A percentile compares a stretch with the other conserved stretches of the same genome.
Evolutionary conservation across 75 land plant genomes (phyloP).

Genomic region (Pinus albicaulis): DNA sequence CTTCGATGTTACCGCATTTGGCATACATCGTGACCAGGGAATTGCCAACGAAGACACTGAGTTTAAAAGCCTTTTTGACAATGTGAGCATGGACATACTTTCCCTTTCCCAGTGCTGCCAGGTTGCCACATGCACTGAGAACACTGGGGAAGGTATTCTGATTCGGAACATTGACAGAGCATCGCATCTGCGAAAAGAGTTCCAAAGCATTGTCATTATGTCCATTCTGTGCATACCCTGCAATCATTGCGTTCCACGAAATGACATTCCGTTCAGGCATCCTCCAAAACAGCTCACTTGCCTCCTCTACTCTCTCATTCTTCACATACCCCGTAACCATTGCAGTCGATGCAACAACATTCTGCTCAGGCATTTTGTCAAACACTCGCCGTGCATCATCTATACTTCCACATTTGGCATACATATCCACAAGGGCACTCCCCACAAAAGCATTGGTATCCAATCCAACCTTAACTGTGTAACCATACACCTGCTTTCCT

Average conservation of each 20-base stretch:
- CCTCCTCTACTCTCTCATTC: conserved; percentile 23
- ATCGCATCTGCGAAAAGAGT: conserved; percentile 40
- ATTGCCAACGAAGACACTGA: conserved; percentile 37
- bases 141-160: conserved; percentile 47
- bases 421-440: conserved; percentile 50
- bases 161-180: conserved; percentile 34
- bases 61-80: conserved; percentile 31
- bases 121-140: conserved; percentile 43
- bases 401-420: conserved; percentile 49
- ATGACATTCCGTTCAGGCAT: conserved; percentile 44
- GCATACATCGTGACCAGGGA: conserved; percentile 18
- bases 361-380: conserved; percentile 28
- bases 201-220: conserved; percentile 37
- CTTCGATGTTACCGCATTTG: background rate
- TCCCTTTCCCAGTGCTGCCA: conserved; percentile 13
- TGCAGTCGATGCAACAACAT: conserved; percentile 63
- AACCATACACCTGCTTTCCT: background rate
- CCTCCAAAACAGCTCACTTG: conserved; percentile 50
- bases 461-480: background rate
- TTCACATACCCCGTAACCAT: background rate
- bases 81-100: conserved; percentile 40
- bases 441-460: conserved; percentile 16
- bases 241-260: conserved; percentile 63
- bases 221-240: conserved; percentile 59
- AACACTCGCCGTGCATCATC: conserved; percentile 41